A percentile compares a stretch with the other conserved stretches of the same genome.
These are phyloP conservation scores for Colletotrichum graminicola DNA, from an alignment of 2,329 filamentous ascomycete genomes.

Conservation along the genomic window DNA sequence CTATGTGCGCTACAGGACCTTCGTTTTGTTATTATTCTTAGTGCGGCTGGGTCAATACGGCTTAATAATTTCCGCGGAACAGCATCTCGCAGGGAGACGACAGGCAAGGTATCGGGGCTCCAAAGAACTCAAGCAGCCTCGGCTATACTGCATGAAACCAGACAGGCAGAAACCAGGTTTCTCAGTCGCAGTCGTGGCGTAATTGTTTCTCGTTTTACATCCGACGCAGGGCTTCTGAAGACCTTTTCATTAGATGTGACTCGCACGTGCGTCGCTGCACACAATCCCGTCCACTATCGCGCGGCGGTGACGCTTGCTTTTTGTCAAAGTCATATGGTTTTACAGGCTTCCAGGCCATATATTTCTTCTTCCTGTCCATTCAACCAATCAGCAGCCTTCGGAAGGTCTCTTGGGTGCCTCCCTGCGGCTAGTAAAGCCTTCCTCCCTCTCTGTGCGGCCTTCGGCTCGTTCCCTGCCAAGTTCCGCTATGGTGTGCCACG, in stretches of 20 bases:
- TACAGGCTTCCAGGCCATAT: constrained; percentile 14
- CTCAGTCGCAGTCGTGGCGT: neutral
- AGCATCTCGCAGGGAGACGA: constrained; percentile 3
- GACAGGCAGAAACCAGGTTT: constrained; percentile 1
- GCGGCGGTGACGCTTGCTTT: constrained; percentile 30
- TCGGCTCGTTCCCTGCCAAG: constrained; percentile 31
- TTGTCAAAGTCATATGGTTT: constrained; percentile 11
- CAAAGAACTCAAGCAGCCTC: neutral
- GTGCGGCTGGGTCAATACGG: neutral
- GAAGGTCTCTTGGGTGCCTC: constrained; percentile 4
- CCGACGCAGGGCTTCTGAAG: constrained; percentile 38
- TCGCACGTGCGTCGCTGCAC: constrained; percentile 26
- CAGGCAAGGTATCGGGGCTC: neutral
- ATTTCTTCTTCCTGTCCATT: constrained; percentile 17
- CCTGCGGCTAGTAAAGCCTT: constrained; percentile 3
- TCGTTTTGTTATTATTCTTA: neutral
- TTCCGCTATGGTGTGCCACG: constrained; percentile 19
- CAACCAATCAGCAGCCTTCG: constrained; percentile 10
- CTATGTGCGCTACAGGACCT: fast-evolving
- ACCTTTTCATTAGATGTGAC: constrained; percentile 35
- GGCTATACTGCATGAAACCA: constrained; percentile 9
- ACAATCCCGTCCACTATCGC: neutral
- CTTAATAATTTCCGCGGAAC: neutral
- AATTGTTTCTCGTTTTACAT: neutral
- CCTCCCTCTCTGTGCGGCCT: constrained; percentile 23